A percentile compares a stretch with the other conserved stretches of the same genome.
Conservation (phyloP, 768 basidiomycete genomes). For the Leccinum disarticulatum region DNA sequence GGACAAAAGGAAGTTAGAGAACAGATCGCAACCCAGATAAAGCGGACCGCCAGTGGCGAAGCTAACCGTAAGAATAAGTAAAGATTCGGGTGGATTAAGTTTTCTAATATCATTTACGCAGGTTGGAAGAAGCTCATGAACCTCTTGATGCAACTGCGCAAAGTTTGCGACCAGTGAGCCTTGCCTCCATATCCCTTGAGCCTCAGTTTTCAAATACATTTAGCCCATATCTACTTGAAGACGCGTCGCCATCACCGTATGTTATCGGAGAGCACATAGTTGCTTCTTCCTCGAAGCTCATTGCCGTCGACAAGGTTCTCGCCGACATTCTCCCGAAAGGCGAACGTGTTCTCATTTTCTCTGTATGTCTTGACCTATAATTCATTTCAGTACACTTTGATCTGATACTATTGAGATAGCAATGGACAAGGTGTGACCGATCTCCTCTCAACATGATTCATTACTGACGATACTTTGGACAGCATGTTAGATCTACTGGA, state of each 20-base stretch:
- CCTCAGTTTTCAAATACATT: constrained; percentile 6
- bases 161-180: constrained; percentile 67
- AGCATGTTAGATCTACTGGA: constrained; percentile 71
- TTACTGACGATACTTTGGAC: constrained; percentile 7
- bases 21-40: constrained; percentile 40
- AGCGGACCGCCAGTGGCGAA: constrained; percentile 30
- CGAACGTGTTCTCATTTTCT: constrained; percentile 68
- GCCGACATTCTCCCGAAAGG: constrained; percentile 55
- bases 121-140: constrained; percentile 62
- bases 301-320: constrained; percentile 59
- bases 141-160: constrained; percentile 68
- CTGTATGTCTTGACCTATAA: constrained; percentile 38
- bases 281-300: constrained; percentile 54
- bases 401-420: constrained; percentile 36
- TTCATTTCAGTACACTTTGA: not conserved
- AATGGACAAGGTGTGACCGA: constrained; percentile 52
- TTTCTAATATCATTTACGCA: constrained; percentile 20
- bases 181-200: not conserved
- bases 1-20: constrained; percentile 42
- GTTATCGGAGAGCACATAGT: constrained; percentile 55
- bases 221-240: constrained; percentile 54
- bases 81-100: not conserved
- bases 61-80: constrained; percentile 27
- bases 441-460: not conserved
- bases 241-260: constrained; percentile 50